A percentile compares a stretch with the other conserved stretches of the same genome.
Evolutionary conservation across 306 rosid species (phyloP).

Genomic region (Albizia julibrissin): DNA sequence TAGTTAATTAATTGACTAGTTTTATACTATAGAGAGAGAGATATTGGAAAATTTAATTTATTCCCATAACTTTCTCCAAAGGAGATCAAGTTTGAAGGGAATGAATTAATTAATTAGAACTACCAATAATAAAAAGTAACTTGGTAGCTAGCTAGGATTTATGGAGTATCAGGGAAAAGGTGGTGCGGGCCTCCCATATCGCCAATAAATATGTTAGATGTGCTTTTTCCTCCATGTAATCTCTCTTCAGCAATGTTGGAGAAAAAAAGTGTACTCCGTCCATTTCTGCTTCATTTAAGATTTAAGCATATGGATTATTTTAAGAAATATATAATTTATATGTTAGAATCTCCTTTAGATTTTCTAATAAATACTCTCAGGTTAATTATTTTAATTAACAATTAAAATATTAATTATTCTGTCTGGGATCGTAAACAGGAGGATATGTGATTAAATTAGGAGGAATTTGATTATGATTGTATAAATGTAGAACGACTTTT

Average conservation of each 20-base stretch:
- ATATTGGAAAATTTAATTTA: neutral
- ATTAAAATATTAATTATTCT: neutral
- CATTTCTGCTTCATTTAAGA: neutral
- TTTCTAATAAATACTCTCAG: neutral
- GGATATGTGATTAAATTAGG: neutral
- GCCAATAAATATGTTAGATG: neutral
- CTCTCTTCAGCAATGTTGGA: slow-evolving; percentile 30
- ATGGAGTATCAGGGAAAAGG: slow-evolving; percentile 7
- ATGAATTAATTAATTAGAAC: neutral
- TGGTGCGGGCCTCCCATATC: neutral
- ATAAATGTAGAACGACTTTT: slow-evolving; percentile 38
- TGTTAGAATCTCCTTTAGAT: neutral
- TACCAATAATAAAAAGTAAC: slow-evolving; percentile 36
- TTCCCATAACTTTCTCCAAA: slow-evolving; percentile 56
- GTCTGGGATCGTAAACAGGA: neutral
- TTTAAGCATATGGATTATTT: neutral
- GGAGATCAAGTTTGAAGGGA: slow-evolving; percentile 53
- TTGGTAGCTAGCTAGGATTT: slow-evolving; percentile 30
- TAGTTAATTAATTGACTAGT: neutral
- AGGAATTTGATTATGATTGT: slow-evolving; percentile 29
- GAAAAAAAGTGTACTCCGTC: neutral
- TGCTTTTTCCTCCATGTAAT: slow-evolving; percentile 26
- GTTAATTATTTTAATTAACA: neutral
- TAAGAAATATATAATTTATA: neutral
- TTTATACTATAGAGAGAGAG: neutral